Evolutionary conservation across 75 land plant species (phyloP), one percentile per base, ranked within the genome.

Genomic region (Azolla pinnata): DNA sequence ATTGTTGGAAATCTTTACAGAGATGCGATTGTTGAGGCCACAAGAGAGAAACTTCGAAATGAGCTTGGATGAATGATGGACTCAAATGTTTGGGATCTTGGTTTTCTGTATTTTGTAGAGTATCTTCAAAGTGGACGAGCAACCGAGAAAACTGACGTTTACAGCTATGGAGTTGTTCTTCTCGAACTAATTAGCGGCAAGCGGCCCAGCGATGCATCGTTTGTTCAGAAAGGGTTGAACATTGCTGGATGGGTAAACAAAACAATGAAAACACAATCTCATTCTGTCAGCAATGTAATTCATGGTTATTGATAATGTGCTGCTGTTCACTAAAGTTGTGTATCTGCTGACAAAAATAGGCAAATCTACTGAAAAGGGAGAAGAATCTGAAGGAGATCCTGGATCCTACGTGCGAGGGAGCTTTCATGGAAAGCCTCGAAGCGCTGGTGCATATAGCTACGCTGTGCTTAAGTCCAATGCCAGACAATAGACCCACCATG

Each of bases 71-170:
- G n/a, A n/a, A n/a, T n/a, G n/a, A n/a, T n/a, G n/a, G n/a, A n/a
- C n/a, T n/a, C n/a, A n/a, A n/a, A n/a, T n/a, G n/a, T n/a, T n/a
- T n/a, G n/a, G n/a, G n/a, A n/a, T n/a, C n/a, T n/a, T n/a, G n/a
- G n/a, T n/a, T n/a, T n/a, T n/a, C n/a, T n/a, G n/a, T n/a, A n/a
- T n/a, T n/a, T n/a, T 47, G 54, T 75, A 92, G 97, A 92, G 63
- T 92, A 88, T 61, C 63, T 92, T 58, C 86, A 88, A 51, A 83
- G 81, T 75, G 97, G 97, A 33, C 71, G 71, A 60, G 97, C 79
- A 1, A 88, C 97, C 9, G 97, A 85, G 69, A 92, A 88, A 33
- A 76, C 97, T 16, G 97, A 92, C 64, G 90, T 92, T 17, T 92
- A 88, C 63, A 88, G 90, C 73, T 92, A 77, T 70, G 97, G 97